A percentile compares a stretch with the other conserved stretches of the same genome.
Conservation (phyloP, 345 rosid genomes). For the Lenwebbia sp. region DNA sequence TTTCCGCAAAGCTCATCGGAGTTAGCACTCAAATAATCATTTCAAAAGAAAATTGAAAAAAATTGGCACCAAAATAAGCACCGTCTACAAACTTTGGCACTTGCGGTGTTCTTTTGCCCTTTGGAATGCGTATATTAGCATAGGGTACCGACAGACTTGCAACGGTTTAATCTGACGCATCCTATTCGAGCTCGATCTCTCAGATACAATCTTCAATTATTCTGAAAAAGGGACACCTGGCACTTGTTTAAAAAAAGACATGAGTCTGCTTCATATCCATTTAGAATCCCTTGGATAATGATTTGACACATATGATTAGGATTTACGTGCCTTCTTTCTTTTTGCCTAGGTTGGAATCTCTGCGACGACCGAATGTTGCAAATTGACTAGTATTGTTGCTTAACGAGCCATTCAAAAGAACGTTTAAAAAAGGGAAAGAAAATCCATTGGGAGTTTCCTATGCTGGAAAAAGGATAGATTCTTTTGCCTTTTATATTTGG, state of each 20-base stretch:
- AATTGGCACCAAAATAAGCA: no score
- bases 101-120: no score
- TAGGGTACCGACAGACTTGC: no score
- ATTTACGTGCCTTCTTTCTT: not conserved
- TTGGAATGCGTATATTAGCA: no score
- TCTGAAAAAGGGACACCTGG: not conserved
- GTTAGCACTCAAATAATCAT: no score
- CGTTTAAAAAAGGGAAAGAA: not conserved
- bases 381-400: not conserved
- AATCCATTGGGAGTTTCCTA: not conserved
- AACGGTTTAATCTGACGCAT: no score
- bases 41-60: no score
- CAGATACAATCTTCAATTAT: not conserved
- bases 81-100: no score
- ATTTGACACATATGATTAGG: not conserved
- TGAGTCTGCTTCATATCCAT: not conserved
- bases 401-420: not conserved
- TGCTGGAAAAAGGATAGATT: not conserved
- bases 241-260: not conserved
- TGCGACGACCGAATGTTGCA: not conserved
- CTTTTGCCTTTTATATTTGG: not conserved
- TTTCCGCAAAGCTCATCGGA: no score
- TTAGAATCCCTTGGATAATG: not conserved
- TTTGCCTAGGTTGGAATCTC: not conserved
- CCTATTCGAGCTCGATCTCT: not conserved